Conservation (phyloP, 768 basidiomycete genomes). For the Cubamyces sp. region DNA sequence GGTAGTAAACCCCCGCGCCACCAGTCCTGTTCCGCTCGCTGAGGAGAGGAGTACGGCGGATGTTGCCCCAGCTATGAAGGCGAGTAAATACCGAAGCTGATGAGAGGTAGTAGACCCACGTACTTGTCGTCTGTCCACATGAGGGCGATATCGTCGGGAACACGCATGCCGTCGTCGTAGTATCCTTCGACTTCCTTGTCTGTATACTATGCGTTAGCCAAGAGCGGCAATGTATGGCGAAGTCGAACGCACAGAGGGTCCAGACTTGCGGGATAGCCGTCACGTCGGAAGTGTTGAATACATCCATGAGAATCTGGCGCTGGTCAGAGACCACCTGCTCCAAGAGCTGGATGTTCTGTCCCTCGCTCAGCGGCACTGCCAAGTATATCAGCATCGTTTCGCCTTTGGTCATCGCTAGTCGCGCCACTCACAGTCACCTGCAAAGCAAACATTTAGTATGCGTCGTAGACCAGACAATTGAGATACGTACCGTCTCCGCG, state of each 20-base stretch:
- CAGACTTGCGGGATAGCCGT: conserved; percentile 66
- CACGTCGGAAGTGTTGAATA: conserved; percentile 51
- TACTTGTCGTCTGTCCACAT: conserved; percentile 79
- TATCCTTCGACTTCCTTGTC: conserved; percentile 69
- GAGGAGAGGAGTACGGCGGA: conserved; percentile 59
- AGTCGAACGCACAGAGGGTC: conserved; percentile 52
- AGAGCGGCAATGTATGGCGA: neutral
- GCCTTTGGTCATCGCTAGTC: no score
- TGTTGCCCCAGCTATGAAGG: conserved; percentile 62
- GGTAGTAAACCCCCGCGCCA: conserved; percentile 69
- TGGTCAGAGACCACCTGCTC: conserved; percentile 64
- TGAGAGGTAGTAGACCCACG: neutral
- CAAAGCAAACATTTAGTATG: conserved; percentile 10
- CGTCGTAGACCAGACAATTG: neutral
- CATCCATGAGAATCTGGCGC: conserved; percentile 57
- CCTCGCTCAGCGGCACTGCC: conserved; percentile 55
- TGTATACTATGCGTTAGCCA: conserved; percentile 7
- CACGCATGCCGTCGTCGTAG: conserved; percentile 63
- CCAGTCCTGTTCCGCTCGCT: conserved; percentile 63
- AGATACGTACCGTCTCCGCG: conserved; percentile 46
- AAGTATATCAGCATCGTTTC: neutral
- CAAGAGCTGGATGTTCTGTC: conserved; percentile 53
- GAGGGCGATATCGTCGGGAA: conserved; percentile 66
- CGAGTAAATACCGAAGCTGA: neutral
- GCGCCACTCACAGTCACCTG: conserved; percentile 47